Conservation (phyloP, 2,329 filamentous ascomycete genomes). For the Alternaria incomplexa region DNA sequence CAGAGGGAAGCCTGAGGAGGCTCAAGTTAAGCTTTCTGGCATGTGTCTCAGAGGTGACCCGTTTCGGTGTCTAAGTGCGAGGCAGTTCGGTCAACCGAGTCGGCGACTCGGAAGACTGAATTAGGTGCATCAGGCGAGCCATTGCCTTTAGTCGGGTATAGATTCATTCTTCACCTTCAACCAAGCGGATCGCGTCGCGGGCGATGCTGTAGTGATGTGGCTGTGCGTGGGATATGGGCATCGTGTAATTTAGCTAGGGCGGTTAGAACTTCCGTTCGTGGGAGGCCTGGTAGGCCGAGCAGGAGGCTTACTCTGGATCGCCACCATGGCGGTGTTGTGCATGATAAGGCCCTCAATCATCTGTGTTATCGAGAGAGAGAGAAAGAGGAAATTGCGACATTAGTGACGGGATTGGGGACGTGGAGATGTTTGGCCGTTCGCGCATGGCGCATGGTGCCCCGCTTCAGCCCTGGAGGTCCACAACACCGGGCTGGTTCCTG, state of each 20-base stretch:
- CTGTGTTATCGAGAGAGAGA: not conserved
- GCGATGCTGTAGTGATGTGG: slow-evolving; percentile 9
- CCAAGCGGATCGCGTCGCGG: slow-evolving; percentile 2
- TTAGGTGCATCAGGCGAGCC: slow-evolving; percentile 14
- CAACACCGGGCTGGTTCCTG: slow-evolving; percentile 9
- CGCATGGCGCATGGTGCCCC: slow-evolving; percentile 1
- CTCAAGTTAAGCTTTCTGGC: slow-evolving; percentile 21
- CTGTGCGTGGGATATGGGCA: slow-evolving; percentile 8
- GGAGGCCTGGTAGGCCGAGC: slow-evolving; percentile 13
- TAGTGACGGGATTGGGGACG: not conserved
- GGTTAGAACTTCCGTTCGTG: not conserved
- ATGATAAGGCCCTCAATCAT: slow-evolving; percentile 4
- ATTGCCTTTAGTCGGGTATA: not conserved
- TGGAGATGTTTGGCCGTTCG: not conserved
- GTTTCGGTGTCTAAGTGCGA: slow-evolving; percentile 18
- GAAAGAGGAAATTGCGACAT: not conserved
- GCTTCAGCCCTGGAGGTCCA: not conserved
- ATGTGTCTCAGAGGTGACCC: slow-evolving; percentile 7
- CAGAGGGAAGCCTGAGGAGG: slow-evolving; percentile 18
- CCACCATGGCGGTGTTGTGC: slow-evolving; percentile 10
- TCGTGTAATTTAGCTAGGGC: not conserved
- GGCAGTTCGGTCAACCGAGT: not conserved
- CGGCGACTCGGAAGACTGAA: not conserved
- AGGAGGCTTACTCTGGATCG: slow-evolving; percentile 12
- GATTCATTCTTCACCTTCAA: not conserved